Percentiles rank a stretch among this genome's conserved stretches.
phyloP scores from a whole-genome alignment of 1,284 basidiomycete genomes.

The Anthracocystis panici-leucophaei region DNA sequence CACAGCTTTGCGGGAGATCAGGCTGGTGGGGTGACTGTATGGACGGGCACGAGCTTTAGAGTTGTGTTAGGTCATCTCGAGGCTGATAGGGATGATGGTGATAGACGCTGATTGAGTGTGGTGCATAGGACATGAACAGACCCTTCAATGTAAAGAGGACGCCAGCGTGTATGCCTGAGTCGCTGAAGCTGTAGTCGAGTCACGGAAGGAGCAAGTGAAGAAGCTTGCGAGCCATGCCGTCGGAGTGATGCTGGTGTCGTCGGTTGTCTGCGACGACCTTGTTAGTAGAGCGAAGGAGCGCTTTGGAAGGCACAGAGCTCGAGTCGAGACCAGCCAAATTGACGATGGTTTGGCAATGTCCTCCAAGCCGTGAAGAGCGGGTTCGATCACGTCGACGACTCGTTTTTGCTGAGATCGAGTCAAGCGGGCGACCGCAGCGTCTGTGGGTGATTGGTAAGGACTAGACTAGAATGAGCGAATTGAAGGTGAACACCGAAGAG shows the following conservation, averaged over 20 bases:
- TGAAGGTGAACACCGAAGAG: not conserved
- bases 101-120: not conserved
- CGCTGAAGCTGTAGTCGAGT: not conserved
- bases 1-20: not conserved
- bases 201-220: not conserved
- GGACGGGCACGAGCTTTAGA: not conserved
- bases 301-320: not conserved
- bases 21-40: not conserved
- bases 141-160: not conserved
- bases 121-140: not conserved
- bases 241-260: not conserved
- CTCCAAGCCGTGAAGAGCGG: too few relatives aligned
- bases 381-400: too few relatives aligned
- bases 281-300: not conserved
- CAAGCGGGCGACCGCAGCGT: not conserved
- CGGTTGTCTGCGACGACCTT: not conserved
- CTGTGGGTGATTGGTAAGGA: not conserved
- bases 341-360: not conserved
- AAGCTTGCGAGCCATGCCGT: not conserved
- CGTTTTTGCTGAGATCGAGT: not conserved
- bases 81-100: not conserved
- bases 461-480: not conserved
- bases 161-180: not conserved
- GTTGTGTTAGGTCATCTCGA: constrained; percentile 15
- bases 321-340: not conserved